Percentiles rank a stretch among this genome's conserved stretches.
Conservation (phyloP, 2,329 filamentous ascomycete genomes). For the Calonectria henricotiae region DNA sequence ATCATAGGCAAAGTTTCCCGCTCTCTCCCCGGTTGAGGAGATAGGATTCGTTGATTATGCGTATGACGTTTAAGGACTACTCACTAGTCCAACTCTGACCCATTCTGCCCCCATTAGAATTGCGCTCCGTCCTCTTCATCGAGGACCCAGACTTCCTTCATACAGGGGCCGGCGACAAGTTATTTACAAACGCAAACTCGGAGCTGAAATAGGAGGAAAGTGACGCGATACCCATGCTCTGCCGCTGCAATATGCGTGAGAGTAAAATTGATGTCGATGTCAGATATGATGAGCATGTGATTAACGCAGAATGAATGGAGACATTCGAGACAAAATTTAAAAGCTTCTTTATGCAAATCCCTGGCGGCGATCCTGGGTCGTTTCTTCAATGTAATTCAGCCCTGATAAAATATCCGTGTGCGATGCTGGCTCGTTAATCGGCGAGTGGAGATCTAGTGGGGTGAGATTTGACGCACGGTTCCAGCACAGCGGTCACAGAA, state of each 20-base stretch:
- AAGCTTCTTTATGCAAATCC: neutral
- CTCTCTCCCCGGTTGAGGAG: neutral
- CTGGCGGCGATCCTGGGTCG: neutral
- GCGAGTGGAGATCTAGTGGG: neutral
- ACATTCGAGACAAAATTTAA: neutral
- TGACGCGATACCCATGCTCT: neutral
- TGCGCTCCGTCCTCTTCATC: neutral
- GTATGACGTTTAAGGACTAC: slow-evolving; percentile 16
- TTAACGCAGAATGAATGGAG: neutral
- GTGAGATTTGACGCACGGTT: neutral
- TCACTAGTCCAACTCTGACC: neutral
- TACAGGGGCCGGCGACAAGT: neutral
- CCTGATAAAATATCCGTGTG: slow-evolving; percentile 8
- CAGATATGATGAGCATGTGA: neutral
- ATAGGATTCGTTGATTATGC: neutral
- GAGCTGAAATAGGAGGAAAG: slow-evolving; percentile 3
- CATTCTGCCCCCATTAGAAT: neutral
- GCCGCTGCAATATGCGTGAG: neutral
- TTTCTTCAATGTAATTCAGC: neutral
- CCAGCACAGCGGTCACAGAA: slow-evolving; percentile 6
- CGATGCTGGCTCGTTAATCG: slow-evolving; percentile 17
- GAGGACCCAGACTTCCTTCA: neutral
- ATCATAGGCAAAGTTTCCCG: slow-evolving; percentile 2
- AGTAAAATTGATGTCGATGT: neutral
- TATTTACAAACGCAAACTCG: neutral